Evolutionary conservation across 106 monocot species (phyloP).

Genomic region (Dendrobium nobile): DNA sequence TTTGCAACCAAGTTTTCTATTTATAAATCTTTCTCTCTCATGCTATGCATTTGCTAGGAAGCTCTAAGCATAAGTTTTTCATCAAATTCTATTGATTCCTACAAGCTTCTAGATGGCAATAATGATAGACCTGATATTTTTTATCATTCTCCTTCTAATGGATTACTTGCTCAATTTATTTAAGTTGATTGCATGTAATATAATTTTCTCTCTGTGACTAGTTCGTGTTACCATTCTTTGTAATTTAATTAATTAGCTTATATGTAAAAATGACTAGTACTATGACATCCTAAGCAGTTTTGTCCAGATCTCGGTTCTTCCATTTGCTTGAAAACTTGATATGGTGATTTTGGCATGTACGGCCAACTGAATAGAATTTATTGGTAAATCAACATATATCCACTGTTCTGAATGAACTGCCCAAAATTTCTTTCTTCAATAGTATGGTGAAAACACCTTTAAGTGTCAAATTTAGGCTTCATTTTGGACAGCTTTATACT

Average conservation of each 20-base stretch:
- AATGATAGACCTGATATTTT: no score
- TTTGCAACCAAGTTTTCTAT: no score
- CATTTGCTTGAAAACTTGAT: background rate
- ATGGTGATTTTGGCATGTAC: background rate
- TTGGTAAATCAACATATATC: background rate
- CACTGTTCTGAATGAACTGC: background rate
- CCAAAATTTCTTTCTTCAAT: background rate
- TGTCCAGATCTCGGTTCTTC: background rate
- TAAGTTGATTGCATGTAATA: background rate
- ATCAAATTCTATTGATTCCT: no score
- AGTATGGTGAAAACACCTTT: background rate
- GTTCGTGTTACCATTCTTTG: background rate
- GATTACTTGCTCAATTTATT: background rate
- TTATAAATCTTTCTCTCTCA: no score
- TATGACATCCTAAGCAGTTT: background rate
- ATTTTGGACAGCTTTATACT: no score
- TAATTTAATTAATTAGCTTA: background rate
- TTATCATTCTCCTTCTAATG: background rate
- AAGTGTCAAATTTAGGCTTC: background rate
- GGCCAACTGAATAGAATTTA: background rate
- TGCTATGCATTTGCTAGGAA: no score
- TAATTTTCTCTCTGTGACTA: background rate
- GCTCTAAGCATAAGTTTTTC: no score
- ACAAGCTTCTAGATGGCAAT: no score
- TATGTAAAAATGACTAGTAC: background rate